phyloP scores from a whole-genome alignment of 225 moss, liverwort and hornwort genomes.

The Lunularia cruciata region DNA sequence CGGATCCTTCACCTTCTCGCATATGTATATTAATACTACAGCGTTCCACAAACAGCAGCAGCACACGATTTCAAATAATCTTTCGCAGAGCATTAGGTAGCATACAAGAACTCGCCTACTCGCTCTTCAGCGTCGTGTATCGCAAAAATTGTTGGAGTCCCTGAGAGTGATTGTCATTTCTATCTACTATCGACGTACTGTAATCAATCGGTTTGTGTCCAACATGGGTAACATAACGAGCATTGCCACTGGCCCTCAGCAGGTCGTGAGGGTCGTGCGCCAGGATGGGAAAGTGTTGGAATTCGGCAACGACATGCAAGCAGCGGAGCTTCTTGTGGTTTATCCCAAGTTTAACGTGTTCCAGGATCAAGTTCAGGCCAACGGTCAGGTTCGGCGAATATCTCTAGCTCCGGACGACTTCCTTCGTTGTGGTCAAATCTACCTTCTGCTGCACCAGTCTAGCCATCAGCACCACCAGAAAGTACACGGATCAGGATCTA shows the following conservation, averaged over 20 bases:
- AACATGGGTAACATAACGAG: slow-evolving; percentile 20
- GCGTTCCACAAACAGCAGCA: background rate
- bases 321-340: slow-evolving; percentile 6
- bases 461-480: slow-evolving; percentile 5
- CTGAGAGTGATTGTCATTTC: background rate
- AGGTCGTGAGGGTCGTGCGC: slow-evolving; percentile 17
- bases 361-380: slow-evolving; percentile 10
- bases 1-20: background rate
- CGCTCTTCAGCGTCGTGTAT: too few relatives aligned
- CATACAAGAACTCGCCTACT: too few relatives aligned
- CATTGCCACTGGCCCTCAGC: slow-evolving; percentile 3
- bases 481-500: background rate
- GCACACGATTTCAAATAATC: background rate
- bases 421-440: slow-evolving; percentile 13
- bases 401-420: background rate
- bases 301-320: slow-evolving; percentile 16
- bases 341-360: slow-evolving; percentile 13
- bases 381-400: slow-evolving; percentile 10
- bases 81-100: too few relatives aligned
- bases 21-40: background rate
- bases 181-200: background rate
- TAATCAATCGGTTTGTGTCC: background rate
- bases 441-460: slow-evolving; percentile 2
- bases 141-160: background rate
- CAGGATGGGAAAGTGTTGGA: slow-evolving; percentile 17